Evolutionary conservation across 2,329 filamentous ascomycete genomes (phyloP), one percentile per base, ranked within the genome.

Genomic region (Xylariales sp.): DNA sequence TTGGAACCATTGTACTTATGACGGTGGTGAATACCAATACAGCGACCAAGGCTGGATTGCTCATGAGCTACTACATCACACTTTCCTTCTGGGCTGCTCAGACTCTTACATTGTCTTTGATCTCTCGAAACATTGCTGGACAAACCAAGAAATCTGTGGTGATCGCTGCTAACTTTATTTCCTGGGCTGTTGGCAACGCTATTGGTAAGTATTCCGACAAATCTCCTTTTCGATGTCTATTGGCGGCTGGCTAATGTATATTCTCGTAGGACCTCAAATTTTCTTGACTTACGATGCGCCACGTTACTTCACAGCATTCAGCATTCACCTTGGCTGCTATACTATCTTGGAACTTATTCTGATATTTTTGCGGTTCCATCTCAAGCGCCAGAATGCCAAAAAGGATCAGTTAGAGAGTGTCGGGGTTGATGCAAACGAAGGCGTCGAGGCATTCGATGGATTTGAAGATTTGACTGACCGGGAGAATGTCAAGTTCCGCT

Each of bases 21-120:
- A 82, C 78, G 0, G 71, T 88, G 6, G 58, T 73, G 16, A 81
- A 82, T 47, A 66, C 69, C 6, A 74, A 66, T 29, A 66, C 69
- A 24, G 59, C 72, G 7, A 78, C 77, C 24, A 74, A 83, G 57
- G 70, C 81, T 19, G 84, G 84, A 5, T 69, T 89, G 1, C 63
- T 88, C 12, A 76, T 88, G 51, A 76, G 72, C 52, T 89, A 88
- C 67, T 89, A 88, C 62, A 82, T 88, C 44, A 82, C 79, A 0
- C 70, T 88, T 14, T 86, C 81, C 5, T 89, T 89, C 72, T 88
- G 83, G 83, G 81, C 83, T 0, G 83, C 82, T 0, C 77, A 84
- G 51, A 83, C 79, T 2, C 65, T 87, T 11, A 67, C 74, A 6
- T 70, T 88, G 48, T 81, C 79, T 12, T 72, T 88, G 66, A 70